Percentiles rank a stretch among this genome's conserved stretches.
These are phyloP conservation scores for Colletotrichum chlorophyti DNA, from an alignment of 2,329 filamentous ascomycete species.

Conservation along the genomic window DNA sequence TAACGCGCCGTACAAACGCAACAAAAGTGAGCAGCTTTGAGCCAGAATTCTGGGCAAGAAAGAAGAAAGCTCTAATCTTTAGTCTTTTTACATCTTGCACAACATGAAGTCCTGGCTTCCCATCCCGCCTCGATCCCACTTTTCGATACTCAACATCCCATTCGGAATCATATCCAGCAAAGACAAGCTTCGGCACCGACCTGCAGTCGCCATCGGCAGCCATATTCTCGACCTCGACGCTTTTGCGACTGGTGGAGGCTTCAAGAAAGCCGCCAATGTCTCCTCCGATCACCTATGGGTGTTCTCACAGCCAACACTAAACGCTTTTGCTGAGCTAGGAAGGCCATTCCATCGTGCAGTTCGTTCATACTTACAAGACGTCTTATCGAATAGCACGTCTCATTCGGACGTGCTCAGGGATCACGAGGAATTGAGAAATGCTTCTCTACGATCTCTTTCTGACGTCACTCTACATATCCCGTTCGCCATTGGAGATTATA, in stretches of 20 bases:
- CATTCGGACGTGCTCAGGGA: slow-evolving; percentile 20
- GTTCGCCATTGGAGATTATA: slow-evolving; percentile 77
- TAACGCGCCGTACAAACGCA: background rate
- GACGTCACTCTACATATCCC: slow-evolving; percentile 69
- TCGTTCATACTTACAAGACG: slow-evolving; percentile 67
- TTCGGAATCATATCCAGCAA: slow-evolving; percentile 75
- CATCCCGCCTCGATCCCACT: slow-evolving; percentile 41
- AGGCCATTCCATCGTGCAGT: slow-evolving; percentile 70
- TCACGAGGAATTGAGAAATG: background rate
- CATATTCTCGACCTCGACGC: slow-evolving; percentile 66
- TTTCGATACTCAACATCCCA: slow-evolving; percentile 77
- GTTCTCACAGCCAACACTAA: slow-evolving; percentile 61
- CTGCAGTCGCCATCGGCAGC: slow-evolving; percentile 73
- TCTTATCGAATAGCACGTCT: slow-evolving; percentile 58
- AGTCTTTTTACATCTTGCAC: background rate
- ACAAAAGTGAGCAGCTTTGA: background rate
- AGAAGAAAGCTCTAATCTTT: too few relatives aligned
- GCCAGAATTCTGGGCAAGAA: background rate
- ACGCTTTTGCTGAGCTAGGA: slow-evolving; percentile 73
- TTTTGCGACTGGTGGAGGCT: slow-evolving; percentile 26
- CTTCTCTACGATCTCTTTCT: slow-evolving; percentile 7
- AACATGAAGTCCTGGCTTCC: slow-evolving; percentile 28
- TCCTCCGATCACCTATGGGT: slow-evolving; percentile 1
- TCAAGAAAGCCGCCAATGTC: slow-evolving; percentile 3
- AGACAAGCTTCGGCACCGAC: slow-evolving; percentile 57